Evolutionary conservation across 2,329 filamentous ascomycete genomes (phyloP).

Genomic region (Penicillium hesseltinei): DNA sequence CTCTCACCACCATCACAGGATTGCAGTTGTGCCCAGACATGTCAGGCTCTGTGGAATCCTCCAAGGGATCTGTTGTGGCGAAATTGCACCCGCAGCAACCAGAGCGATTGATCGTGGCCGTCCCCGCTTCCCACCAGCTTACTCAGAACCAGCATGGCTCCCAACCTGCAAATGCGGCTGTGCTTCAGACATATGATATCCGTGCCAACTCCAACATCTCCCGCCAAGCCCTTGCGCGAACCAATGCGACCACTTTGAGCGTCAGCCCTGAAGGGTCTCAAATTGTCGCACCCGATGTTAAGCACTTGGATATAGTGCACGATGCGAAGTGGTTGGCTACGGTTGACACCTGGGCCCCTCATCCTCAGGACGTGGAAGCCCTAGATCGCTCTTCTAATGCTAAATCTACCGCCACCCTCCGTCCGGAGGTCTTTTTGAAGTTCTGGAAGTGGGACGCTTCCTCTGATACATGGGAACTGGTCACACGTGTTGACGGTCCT

Average conservation of each 20-base stretch:
- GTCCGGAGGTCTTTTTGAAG: conserved; percentile 75
- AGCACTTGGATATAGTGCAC: conserved; percentile 69
- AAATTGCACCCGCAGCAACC: conserved; percentile 63
- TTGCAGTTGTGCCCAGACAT: conserved; percentile 60
- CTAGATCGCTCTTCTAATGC: conserved; percentile 40
- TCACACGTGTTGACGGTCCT: conserved; percentile 79
- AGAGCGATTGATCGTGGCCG: conserved; percentile 66
- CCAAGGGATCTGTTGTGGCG: conserved; percentile 44
- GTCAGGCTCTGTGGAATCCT: conserved; percentile 50
- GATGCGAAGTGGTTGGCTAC: conserved; percentile 90
- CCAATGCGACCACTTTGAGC: conserved; percentile 80
- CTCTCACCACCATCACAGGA: conserved; percentile 78
- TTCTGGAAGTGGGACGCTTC: conserved; percentile 73
- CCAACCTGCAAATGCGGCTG: conserved; percentile 52
- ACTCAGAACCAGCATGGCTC: conserved; percentile 32
- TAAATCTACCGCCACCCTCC: conserved; percentile 38
- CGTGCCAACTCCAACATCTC: conserved; percentile 71
- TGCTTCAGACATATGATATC: conserved; percentile 84
- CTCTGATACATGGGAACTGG: conserved; percentile 65
- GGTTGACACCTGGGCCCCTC: conserved; percentile 84
- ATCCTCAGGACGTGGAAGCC: conserved; percentile 64
- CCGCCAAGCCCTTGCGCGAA: conserved; percentile 86
- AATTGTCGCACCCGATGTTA: conserved; percentile 75
- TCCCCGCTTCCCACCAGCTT: conserved; percentile 54
- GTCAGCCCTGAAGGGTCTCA: conserved; percentile 67